Base-by-base conservation (phyloP, 495 filamentous ascomycete genomes). In the Xanthoparmelia taractica region DNA sequence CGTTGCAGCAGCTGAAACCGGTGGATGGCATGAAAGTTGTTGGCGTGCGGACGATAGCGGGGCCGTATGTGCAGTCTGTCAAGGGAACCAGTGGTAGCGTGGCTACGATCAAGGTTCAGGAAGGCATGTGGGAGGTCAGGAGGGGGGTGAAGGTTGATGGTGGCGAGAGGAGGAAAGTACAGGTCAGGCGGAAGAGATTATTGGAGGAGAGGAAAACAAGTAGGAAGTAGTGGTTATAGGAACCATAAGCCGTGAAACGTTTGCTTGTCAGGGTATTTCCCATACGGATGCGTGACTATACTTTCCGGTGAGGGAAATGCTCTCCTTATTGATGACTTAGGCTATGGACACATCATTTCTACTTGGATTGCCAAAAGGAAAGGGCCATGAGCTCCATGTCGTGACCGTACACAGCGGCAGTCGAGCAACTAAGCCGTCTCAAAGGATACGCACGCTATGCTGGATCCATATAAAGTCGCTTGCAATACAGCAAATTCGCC, bases 141-240 rank as follows among this genome's bases (percentile, higher is more conserved):
- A 80, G 88, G 62, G 94, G 94, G 45, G 82, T 84, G 54, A 98
- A 97, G 84, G 83, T 97, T 65, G 94, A 98, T 79, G 94, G 94
- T 69, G 94, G 94, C 80, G 94, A 98, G 77, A 84, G 94, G 72
- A 84, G 95, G 73, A 85, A 82, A 75, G 87, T 85, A 23, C 88
- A 96, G 76, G 87, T 97, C 52, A 79, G 90, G 71, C 81, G 85
- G 33, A 90, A 89, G 80, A 81, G 82, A 70, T 69, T 78, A 57
- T 72, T 77, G 48, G 78, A 81, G 58, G 78, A 80, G 62, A 75
- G 73, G 63, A 77, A 73, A 63, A 78, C 45, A 13, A 45, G 27
- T 54, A 59, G 57, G 63, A 59, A 50, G 34, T 60, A 60, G 34
- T 48, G 40, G 37, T 29, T 37, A 15, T 8, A 12, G 41, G n/a